Evolutionary conservation across 2,329 filamentous ascomycete genomes (phyloP).

Genomic region (Bipolaris sorokiniana): DNA sequence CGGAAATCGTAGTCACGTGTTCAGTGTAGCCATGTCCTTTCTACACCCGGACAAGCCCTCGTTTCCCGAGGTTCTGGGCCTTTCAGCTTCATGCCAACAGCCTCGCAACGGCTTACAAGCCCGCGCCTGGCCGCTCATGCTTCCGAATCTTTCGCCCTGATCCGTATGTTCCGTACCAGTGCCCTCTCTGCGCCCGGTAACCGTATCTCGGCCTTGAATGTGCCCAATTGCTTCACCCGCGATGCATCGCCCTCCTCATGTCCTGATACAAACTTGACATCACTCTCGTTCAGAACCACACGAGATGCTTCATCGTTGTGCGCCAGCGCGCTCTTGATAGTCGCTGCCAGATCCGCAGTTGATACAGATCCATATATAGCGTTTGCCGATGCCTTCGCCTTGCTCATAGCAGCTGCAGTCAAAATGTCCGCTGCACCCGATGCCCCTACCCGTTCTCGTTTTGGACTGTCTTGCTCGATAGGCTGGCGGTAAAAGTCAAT

Average conservation of each 20-base stretch:
- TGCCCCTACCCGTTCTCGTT: conserved; percentile 40
- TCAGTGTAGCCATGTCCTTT: conserved; percentile 37
- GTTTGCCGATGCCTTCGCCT: conserved; percentile 33
- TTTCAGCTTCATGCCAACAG: not conserved
- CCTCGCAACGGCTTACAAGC: conserved; percentile 9
- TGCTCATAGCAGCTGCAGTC: conserved; percentile 43
- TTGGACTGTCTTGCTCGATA: conserved; percentile 47
- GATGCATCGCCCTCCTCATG: conserved; percentile 48
- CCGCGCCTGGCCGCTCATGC: conserved; percentile 15
- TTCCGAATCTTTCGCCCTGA: conserved; percentile 39
- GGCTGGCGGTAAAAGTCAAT: conserved; percentile 57
- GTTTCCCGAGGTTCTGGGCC: conserved; percentile 17
- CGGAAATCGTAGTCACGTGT: conserved; percentile 21
- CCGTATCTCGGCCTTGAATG: conserved; percentile 59
- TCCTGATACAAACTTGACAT: conserved; percentile 57
- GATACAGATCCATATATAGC: conserved; percentile 63
- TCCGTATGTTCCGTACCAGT: conserved; percentile 40
- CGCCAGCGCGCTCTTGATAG: conserved; percentile 57
- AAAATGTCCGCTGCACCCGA: conserved; percentile 46
- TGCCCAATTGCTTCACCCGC: conserved; percentile 60
- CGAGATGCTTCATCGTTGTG: conserved; percentile 59
- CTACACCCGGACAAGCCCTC: conserved; percentile 27
- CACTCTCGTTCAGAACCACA: conserved; percentile 57
- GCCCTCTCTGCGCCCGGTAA: conserved; percentile 55
- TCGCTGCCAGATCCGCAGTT: conserved; percentile 58